These are phyloP conservation scores for Amanita molliuscula DNA, from an alignment of 768 basidiomycete genomes.

Conservation along the genomic window DNA sequence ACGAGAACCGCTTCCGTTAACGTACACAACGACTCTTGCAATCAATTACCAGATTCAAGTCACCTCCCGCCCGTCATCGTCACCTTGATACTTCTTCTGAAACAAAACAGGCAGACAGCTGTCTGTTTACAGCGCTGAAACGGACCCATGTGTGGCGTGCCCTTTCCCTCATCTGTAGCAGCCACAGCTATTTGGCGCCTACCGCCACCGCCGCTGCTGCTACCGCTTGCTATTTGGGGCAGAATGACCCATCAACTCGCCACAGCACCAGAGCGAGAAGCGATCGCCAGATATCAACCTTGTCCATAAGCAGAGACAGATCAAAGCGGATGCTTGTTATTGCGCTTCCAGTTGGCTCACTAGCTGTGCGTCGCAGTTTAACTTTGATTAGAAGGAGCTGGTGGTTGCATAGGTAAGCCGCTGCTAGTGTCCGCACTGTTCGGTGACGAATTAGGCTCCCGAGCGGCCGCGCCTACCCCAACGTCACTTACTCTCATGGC, in stretches of 20 bases:
- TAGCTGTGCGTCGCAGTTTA: background rate
- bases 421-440: too few relatives aligned
- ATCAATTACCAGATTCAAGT: background rate
- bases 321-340: background rate
- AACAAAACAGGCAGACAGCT: background rate
- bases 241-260: too few relatives aligned
- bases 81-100: background rate
- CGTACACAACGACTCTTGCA: too few relatives aligned
- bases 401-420: too few relatives aligned
- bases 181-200: background rate
- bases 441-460: too few relatives aligned
- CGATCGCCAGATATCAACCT: background rate
- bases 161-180: background rate
- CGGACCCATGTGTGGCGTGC: background rate
- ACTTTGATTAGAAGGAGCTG: background rate
- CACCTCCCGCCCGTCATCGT: background rate
- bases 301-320: background rate
- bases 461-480: too few relatives aligned
- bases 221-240: too few relatives aligned
- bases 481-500: too few relatives aligned
- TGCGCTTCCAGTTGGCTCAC: background rate
- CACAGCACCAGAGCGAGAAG: background rate
- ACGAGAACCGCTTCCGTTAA: too few relatives aligned
- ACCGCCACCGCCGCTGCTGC: background rate
- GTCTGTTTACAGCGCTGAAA: background rate